Base-by-base conservation (phyloP, 768 basidiomycete genomes). In the Mrakia gelida region DNA sequence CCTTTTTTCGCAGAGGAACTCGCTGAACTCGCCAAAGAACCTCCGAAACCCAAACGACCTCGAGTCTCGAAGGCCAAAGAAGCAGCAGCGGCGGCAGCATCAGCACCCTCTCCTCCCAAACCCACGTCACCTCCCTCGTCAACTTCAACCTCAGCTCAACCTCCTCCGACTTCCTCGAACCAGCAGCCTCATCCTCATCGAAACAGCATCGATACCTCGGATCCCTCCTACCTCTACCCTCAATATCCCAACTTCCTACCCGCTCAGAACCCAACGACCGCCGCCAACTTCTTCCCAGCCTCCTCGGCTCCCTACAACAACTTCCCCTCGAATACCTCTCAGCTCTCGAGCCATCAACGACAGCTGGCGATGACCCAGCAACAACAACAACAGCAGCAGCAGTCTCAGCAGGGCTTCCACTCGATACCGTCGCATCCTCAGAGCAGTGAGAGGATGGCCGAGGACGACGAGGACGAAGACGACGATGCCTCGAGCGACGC, bases 1-100 rank as follows among this genome's bases (percentile, higher is more conserved):
- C 23, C 9, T 70, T 38, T 21, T 76, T 94, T 96, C 84, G 93
- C 95, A 61, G 92, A 93, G 67, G 95, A 98, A 84, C 90, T 95
- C 76, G 92, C 94, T 93, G 83, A 80, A 85, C 80, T 61, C 15
- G 21, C 56, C 18, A 54, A 73, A 15, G 54, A 73, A 54, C 54
- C 72, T 61, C 54, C 52, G 0, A 73, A 73, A 32, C 72, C 72
- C 34, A 56, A 61, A n/a, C 52, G 72, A 59, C 34, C 54, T 34
- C 56, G 49, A n/a, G 45, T 49, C n/a, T n/a, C 71, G 8, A 73
- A 73, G 26, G 72, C 56, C 10, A n/a, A 16, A 61, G n/a, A 30
- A 28, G 34, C 34, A 18, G 49, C 49, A 52, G 49, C 68, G n/a
- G 43, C 68, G 18, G 49, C 49, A 52, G 49, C 49, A 52, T 9